Evolutionary conservation across 768 basidiomycete genomes (phyloP), one percentile per base, ranked within the genome.

Genomic region (Terana coerulea): DNA sequence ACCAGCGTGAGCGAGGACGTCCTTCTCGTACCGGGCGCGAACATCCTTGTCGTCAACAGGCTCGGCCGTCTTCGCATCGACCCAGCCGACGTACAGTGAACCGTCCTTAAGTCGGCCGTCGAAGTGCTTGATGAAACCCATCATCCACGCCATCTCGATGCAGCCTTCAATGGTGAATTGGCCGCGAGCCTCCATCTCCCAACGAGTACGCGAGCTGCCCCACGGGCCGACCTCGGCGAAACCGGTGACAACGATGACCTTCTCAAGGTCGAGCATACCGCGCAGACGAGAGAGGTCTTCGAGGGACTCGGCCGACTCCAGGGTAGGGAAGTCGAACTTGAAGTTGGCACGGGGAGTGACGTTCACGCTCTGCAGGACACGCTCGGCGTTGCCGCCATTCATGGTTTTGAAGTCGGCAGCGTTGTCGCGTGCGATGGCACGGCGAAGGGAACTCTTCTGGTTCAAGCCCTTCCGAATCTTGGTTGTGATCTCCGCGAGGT

Each of bases 111-210:
- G 79, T 52, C 93, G 93, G 15, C 97, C 97, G 59, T 99, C 91
- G 69, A 98, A 95, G 75, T 99, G 94, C 69, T 95, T 97, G 80
- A 98, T 97, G 72, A 81, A 83, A 35, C 97, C 95, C 91, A 95
- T 98, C 70, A 98, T 86, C 95, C 95, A 99, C 2, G 95, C 95
- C 90, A 99, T 95, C 74, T 99, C 97, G 63, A 99, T 97, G 63
- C 91, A 92, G 17, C 97, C 97, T 68, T 97, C 88, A 60, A 98
- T 95, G 1, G 95, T 94, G 69, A 98, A 88, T 64, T 95, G 86
- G n/a, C 97, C 95, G 40, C 84, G 80, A 40, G 94, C 95, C 67
- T 99, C 97, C 94, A 99, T 98, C 74, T 99, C 97, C 97, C 97
- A 99, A 53, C 97, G 84, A 2, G 97, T 99, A 53, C 97, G 84